Base-by-base conservation (phyloP, 306 rosid species). In the Medicago lupulina region DNA sequence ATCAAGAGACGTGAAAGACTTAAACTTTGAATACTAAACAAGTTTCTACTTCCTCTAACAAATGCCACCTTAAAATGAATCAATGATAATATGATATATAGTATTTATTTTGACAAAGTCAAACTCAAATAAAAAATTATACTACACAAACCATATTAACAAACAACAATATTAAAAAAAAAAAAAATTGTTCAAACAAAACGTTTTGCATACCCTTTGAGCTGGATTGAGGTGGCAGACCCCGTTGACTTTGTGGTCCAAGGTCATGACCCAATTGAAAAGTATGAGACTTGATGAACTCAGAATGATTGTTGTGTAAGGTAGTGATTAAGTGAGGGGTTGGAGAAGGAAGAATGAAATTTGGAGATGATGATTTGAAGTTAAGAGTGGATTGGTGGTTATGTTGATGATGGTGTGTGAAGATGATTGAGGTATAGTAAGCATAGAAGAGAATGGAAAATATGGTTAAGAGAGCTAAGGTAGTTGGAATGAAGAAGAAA, bases 351-450 rank as follows among this genome's bases (percentile, higher is more conserved):
- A 10, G 11, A 6, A 34, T 21, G 10, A 78, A 18, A 43, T 71
- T 51, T n/a, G 57, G 34, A 25, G 53, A 44, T 54, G 76, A 49
- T 8, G 80, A 18, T 14, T 78, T 50, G 51, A 73, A 40, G 70
- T 9, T 83, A 57, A 39, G 71, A 73, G 74, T 7, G n/a, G 25
- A 21, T 28, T 47, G 76, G 25, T 8, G 89, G 34, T 23, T 18
- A 11, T 74, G 60, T 15, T 70, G 80, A 46, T 67, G 61, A 19
- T 70, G 77, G 40, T 63, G 81, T 55, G 64, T 41, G 83, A 80
- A 83, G 78, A 87, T 78, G 47, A 76, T 78, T 40, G 94, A 85
- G 46, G 89, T 86, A 4, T 85, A 59, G 77, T 88, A 87, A 57
- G 81, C 61, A 84, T 83, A 89, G 19, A 86, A 76, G 80, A 89